These are phyloP conservation scores for Leccinum pellstonianum DNA, from an alignment of 768 basidiomycete genomes.

Conservation along the genomic window DNA sequence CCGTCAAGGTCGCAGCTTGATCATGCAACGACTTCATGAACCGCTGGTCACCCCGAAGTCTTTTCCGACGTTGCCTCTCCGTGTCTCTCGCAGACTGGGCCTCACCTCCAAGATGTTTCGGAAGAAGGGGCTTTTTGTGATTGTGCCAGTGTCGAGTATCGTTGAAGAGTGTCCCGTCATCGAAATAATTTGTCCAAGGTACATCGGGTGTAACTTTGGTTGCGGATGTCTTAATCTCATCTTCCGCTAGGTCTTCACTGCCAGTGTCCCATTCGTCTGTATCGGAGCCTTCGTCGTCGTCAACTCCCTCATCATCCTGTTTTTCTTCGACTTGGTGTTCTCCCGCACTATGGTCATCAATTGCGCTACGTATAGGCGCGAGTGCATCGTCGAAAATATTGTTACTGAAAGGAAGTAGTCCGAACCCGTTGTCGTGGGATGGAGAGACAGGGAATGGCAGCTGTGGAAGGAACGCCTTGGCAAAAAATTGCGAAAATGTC, in stretches of 20 bases:
- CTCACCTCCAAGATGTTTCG: constrained; percentile 53
- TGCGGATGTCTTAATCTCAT: not conserved
- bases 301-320: constrained; percentile 20
- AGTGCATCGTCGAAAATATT: constrained; percentile 43
- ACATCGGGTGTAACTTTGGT: not conserved
- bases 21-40: constrained; percentile 57
- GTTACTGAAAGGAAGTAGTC: constrained; percentile 42
- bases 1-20: constrained; percentile 62
- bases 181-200: constrained; percentile 26
- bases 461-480: constrained; percentile 19
- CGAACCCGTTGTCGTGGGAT: not conserved
- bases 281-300: constrained; percentile 14
- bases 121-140: constrained; percentile 45
- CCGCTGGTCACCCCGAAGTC: constrained; percentile 47
- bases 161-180: constrained; percentile 42
- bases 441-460: not conserved
- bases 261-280: constrained; percentile 23
- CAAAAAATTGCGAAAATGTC: constrained; percentile 20
- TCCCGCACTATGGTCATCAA: not conserved
- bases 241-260: constrained; percentile 17
- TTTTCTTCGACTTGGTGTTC: constrained; percentile 6
- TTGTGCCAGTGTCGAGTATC: constrained; percentile 67
- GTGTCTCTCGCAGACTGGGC: constrained; percentile 29
- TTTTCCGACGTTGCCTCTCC: constrained; percentile 37
- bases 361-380: constrained; percentile 29